Base-by-base conservation (phyloP, 2,329 filamentous ascomycete genomes). In the Cylindrodendrum hubeiense region DNA sequence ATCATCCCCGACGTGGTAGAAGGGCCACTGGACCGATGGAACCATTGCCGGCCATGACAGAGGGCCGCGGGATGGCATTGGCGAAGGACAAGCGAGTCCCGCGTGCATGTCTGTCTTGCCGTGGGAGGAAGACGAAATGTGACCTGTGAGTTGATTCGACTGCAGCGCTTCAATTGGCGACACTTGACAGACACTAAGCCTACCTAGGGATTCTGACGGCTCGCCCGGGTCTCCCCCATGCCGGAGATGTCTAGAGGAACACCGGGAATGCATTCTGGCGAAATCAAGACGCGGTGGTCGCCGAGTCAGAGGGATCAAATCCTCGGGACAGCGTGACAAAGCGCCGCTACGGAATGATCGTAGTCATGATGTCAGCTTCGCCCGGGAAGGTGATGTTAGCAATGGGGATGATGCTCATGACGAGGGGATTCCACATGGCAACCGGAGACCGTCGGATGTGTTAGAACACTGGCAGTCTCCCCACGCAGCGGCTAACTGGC, bases 261-360 rank as follows among this genome's bases (percentile, higher is more conserved):
- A 76, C 53, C 75, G 77, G 41, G 76, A 81, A 62, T 82, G 81
- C 54, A 73, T 81, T 15, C 72, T 82, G 30, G 80, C 79, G n/a
- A 80, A 78, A 5, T 82, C 80, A 12, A 75, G 75, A 30, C 75
- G 81, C 17, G 80, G 80, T 13, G 80, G 80, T 15, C 75, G 78
- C 34, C 76, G 79, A 33, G 73, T 79, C 61, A 76, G 75, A 49
- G 75, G 75, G 10, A 55, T 19, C 24, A 43, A 21, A 24, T 19
- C 10, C 22, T 17, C 37, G n/a, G 37, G 37, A 39, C 37, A 39
- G 6, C 37, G n/a, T 1, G 15, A 19, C 37, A 39, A 39, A 39
- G 8, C 37, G 3, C 37, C 47, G 26, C 21, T 28, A 15, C 37
- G n/a, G 5, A 28, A n/a, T 21, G 17, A 41, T 19, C 49, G 37